These are phyloP conservation scores for Tylopilus felleus DNA, from an alignment of 768 basidiomycete species.

Conservation along the genomic window DNA sequence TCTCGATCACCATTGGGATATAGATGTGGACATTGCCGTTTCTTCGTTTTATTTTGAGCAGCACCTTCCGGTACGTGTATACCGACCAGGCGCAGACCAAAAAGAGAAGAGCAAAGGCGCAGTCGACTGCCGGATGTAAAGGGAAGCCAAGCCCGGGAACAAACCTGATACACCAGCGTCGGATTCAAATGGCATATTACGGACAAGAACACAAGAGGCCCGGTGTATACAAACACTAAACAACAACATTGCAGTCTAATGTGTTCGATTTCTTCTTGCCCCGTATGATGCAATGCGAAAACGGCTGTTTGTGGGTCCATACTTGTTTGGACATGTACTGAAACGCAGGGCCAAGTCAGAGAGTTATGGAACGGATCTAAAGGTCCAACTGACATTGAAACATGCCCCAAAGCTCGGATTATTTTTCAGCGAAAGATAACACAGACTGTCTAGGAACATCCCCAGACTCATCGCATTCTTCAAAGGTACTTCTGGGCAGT, in stretches of 20 bases:
- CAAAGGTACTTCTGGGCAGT: slow-evolving; percentile 12
- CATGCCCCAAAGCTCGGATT: slow-evolving; percentile 50
- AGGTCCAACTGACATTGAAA: slow-evolving; percentile 42
- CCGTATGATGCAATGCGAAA: slow-evolving; percentile 14
- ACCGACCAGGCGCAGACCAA: slow-evolving; percentile 57
- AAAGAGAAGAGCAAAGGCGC: slow-evolving; percentile 55
- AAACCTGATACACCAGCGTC: slow-evolving; percentile 38
- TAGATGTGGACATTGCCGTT: slow-evolving; percentile 66
- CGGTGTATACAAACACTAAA: slow-evolving; percentile 16
- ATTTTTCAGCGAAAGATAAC: slow-evolving; percentile 43
- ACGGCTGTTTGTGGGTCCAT: background rate
- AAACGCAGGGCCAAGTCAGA: slow-evolving; percentile 2
- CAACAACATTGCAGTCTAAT: slow-evolving; percentile 9
- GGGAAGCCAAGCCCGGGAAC: slow-evolving; percentile 76
- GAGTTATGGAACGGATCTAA: background rate
- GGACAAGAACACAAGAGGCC: background rate
- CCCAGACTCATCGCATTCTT: slow-evolving; percentile 18
- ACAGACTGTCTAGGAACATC: slow-evolving; percentile 33
- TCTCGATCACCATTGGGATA: slow-evolving; percentile 59
- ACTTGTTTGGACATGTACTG: slow-evolving; percentile 12
- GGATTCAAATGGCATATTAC: slow-evolving; percentile 22
- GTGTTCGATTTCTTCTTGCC: background rate
- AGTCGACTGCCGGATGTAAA: slow-evolving; percentile 65
- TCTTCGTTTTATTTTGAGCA: too few relatives aligned
- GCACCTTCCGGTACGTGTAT: too few relatives aligned